These are phyloP conservation scores for Cornus controversa DNA, from an alignment of 148 eudicot species.

Conservation along the genomic window DNA sequence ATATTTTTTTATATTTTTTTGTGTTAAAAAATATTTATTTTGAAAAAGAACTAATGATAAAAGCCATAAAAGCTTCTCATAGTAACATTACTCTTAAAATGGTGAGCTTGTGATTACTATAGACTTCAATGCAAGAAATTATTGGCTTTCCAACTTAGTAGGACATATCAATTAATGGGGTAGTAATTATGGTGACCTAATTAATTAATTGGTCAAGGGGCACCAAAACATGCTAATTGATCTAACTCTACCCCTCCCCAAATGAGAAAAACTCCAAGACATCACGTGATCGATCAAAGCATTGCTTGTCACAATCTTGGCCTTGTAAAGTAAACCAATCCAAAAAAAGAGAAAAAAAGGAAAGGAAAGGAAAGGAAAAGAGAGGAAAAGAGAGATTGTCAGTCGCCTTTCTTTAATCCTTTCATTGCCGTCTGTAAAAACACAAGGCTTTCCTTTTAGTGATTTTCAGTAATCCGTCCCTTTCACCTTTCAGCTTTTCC, in stretches of 20 bases:
- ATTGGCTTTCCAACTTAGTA: too few species aligned
- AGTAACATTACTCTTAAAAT: too few species aligned
- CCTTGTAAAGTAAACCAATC: constrained; percentile 12
- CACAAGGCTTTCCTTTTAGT: neutral
- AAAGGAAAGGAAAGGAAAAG: neutral
- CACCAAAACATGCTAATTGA: constrained; percentile 13
- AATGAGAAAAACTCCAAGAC: constrained; percentile 20
- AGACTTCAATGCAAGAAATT: too few species aligned
- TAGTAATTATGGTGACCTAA: neutral
- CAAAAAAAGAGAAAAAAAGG: constrained; percentile 3
- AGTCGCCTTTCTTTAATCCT: constrained; percentile 7
- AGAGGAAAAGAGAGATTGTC: neutral
- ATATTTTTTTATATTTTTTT: too few species aligned
- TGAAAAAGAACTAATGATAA: too few species aligned
- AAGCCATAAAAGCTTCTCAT: too few species aligned
- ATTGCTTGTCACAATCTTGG: constrained; percentile 20
- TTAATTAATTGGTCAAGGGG: constrained; percentile 24
- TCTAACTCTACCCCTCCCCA: neutral
- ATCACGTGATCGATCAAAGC: constrained; percentile 46
- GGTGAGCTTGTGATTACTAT: too few species aligned
- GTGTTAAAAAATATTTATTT: too few species aligned
- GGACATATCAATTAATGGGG: too few species aligned
- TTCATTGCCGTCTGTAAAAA: too few species aligned
- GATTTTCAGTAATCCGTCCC: neutral
- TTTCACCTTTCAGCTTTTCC: neutral